Base-by-base conservation (phyloP, 2,329 filamentous ascomycete genomes). In the Trematosphaeria pertusa region DNA sequence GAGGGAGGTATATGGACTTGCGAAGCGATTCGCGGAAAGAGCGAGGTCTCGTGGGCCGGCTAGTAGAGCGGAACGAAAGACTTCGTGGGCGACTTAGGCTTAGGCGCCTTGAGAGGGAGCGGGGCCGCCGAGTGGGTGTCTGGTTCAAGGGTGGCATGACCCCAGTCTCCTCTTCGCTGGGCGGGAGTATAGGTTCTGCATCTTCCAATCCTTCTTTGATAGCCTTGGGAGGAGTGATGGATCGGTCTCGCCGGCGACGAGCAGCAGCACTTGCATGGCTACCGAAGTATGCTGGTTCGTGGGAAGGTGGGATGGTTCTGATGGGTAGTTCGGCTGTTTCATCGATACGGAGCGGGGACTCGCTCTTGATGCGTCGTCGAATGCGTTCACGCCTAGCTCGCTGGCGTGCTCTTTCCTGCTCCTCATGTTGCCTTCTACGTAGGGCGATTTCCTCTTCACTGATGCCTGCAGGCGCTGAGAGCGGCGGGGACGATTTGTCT, bases 211-310 rank as follows among this genome's bases (percentile, higher is more conserved):
- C 35, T 24, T 37, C 39, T 33, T 34, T 30, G 10, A 43, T 24
- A 22, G 38, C 35, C 20, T 22, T 43, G 9, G 46, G 40, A 9
- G 40, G 39, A 30, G 46, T 44, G 12, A 37, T 12, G 4, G 34
- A 37, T 18, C 11, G 33, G n/a, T 48, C 40, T 33, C 46, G 39
- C 7, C 46, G 39, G 8, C 46, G 46, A 19, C 46, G 46, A 34
- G 32, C 38, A 17, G 46, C 46, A 21, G 46, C 46, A 34, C 14
- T 33, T 19, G 46, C 46, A 39, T 48, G 46, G 21, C 38, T 48
- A 8, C 46, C 46, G 33, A 48, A 48, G 30, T 48, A 50, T 17
- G 37, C 47, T n/a, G 47, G 42, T 21, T 50, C 42, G 8, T 42
- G 24, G 5, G 28, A 28, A 12, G 43, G 18, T 14, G 47, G 42